These are phyloP conservation scores for Aplosporella prunicola DNA, from an alignment of 2,329 filamentous ascomycete species.

Conservation along the genomic window DNA sequence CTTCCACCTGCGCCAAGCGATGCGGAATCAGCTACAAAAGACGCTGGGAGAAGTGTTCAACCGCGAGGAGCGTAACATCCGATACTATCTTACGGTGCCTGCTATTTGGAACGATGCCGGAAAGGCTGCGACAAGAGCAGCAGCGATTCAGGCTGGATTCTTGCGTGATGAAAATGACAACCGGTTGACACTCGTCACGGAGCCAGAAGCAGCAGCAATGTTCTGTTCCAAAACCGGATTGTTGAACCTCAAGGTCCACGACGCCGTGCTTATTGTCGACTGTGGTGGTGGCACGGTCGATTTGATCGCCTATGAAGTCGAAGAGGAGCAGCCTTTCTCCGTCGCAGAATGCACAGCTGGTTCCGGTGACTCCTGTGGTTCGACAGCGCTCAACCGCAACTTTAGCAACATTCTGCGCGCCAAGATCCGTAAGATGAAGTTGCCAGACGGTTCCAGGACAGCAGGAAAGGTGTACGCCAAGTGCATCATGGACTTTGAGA, in stretches of 20 bases:
- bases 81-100: conserved; percentile 96
- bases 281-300: conserved; percentile 98
- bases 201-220: conserved; percentile 92
- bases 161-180: conserved; percentile 97
- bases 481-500: conserved; percentile 99
- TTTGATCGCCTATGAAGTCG: conserved; percentile 97
- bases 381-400: conserved; percentile 94
- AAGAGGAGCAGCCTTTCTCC: conserved; percentile 94
- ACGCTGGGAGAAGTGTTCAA: conserved; percentile 96
- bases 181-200: conserved; percentile 84
- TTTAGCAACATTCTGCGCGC: conserved; percentile 96
- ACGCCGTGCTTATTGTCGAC: conserved; percentile 96
- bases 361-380: conserved; percentile 94
- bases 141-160: conserved; percentile 94
- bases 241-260: conserved; percentile 93
- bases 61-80: conserved; percentile 93
- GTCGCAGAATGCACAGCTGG: conserved; percentile 96
- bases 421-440: conserved; percentile 98
- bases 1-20: conserved; percentile 94
- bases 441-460: conserved; percentile 91
- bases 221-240: conserved; percentile 97
- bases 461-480: conserved; percentile 98
- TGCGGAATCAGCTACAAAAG: conserved; percentile 92
- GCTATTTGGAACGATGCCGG: conserved; percentile 99
- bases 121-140: conserved; percentile 90